Conservation (phyloP, 2,329 filamentous ascomycete species). For the Colletotrichum falcatum region DNA sequence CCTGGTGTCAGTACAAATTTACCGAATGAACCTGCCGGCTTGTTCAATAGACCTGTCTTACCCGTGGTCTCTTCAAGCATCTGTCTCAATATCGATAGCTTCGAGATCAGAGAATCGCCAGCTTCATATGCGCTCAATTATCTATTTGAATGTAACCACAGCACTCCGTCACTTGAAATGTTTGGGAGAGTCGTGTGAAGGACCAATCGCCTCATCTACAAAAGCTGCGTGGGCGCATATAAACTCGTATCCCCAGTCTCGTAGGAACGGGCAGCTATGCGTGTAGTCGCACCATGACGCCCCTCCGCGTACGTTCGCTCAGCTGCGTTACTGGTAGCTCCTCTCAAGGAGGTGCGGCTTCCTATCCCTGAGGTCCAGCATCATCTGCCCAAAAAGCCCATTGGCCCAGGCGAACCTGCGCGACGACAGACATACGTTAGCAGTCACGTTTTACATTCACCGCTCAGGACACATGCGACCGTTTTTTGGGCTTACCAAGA, state of each 20-base stretch:
- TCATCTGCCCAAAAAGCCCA: constrained; percentile 86
- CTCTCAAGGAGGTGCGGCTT: constrained; percentile 73
- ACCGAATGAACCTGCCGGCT: background rate
- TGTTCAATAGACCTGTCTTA: background rate
- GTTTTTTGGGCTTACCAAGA: constrained; percentile 53
- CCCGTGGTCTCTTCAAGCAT: background rate
- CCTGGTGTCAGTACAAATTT: background rate
- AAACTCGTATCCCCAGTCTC: too few relatives aligned
- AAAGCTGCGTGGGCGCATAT: background rate
- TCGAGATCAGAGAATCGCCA: too few relatives aligned
- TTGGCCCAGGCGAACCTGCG: constrained; percentile 91
- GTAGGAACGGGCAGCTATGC: background rate
- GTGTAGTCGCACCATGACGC: background rate
- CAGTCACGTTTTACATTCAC: background rate
- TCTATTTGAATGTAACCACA: background rate
- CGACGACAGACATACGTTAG: background rate
- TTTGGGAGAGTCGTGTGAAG: too few relatives aligned
- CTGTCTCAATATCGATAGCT: background rate
- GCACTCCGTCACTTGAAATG: too few relatives aligned
- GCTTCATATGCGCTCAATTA: background rate
- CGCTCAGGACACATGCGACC: too few relatives aligned
- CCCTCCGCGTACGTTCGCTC: too few relatives aligned
- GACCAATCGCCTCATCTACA: background rate
- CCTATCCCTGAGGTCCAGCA: constrained; percentile 79
- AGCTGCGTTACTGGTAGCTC: constrained; percentile 57